phyloP scores from a whole-genome alignment of 2,329 filamentous ascomycete genomes.

The Falciphora oryzae region DNA sequence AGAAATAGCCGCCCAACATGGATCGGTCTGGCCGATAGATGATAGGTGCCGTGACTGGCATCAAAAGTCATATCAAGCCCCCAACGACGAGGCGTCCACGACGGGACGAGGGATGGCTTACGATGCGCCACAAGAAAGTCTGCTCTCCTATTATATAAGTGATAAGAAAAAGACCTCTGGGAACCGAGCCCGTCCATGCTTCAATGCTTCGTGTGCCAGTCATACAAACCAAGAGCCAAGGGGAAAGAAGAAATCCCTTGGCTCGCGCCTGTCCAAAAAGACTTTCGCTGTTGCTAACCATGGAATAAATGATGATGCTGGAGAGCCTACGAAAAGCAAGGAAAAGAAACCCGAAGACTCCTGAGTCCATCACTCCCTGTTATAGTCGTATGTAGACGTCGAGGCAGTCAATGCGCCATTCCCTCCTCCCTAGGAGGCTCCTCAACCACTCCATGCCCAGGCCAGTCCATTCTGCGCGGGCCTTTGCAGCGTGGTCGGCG shows the following conservation, averaged over 20 bases:
- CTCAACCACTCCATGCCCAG: slow-evolving; percentile 82
- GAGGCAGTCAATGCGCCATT: slow-evolving; percentile 88
- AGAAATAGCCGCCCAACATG: no score
- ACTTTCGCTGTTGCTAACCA: neutral
- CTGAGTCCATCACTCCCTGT: slow-evolving; percentile 14
- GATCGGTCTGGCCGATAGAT: no score
- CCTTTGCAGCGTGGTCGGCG: slow-evolving; percentile 52
- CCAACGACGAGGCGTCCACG: no score
- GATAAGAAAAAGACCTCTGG: neutral
- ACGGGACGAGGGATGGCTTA: no score
- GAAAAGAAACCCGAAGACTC: neutral
- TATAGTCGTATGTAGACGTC: slow-evolving; percentile 78
- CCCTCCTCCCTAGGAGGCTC: slow-evolving; percentile 71
- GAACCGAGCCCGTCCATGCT: neutral
- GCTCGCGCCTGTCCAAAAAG: neutral
- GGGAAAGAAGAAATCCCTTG: neutral
- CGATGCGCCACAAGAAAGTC: neutral
- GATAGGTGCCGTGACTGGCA: no score
- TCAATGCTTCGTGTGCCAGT: neutral
- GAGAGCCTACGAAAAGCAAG: neutral
- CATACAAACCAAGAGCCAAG: neutral
- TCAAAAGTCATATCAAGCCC: no score
- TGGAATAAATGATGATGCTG: neutral
- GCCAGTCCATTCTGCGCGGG: slow-evolving; percentile 63
- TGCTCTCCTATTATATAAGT: neutral